These are phyloP conservation scores for Phlebiopsis flavidoalba DNA, from an alignment of 768 basidiomycete species.

Conservation along the genomic window DNA sequence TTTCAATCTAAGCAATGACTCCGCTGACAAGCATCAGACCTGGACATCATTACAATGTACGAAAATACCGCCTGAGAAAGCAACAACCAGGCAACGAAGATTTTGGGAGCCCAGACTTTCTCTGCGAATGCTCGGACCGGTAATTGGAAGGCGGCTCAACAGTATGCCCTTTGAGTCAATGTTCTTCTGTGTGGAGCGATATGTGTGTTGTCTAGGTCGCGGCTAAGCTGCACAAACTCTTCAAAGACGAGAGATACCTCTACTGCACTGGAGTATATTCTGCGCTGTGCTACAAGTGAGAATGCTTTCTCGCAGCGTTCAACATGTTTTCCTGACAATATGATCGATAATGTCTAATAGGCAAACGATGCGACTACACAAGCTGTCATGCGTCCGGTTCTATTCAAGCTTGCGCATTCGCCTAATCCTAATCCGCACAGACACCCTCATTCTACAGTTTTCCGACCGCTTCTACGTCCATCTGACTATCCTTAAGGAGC, in stretches of 20 bases:
- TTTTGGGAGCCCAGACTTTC: constrained; percentile 76
- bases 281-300: constrained; percentile 73
- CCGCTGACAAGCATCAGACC: constrained; percentile 39
- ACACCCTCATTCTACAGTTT: constrained; percentile 56
- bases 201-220: constrained; percentile 46
- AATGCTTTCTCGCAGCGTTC: not conserved
- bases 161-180: constrained; percentile 35
- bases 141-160: constrained; percentile 85
- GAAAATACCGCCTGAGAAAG: constrained; percentile 84
- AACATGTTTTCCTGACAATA: not conserved
- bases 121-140: constrained; percentile 76
- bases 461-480: constrained; percentile 80
- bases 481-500: constrained; percentile 63
- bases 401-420: constrained; percentile 77
- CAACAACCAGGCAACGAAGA: constrained; percentile 79
- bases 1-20: not conserved
- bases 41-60: constrained; percentile 79
- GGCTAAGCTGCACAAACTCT: constrained; percentile 78
- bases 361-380: constrained; percentile 66
- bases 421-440: constrained; percentile 56
- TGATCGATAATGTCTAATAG: too few relatives aligned
- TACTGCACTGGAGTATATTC: constrained; percentile 88
- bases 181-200: not conserved
- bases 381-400: constrained; percentile 54
- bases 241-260: constrained; percentile 74